Evolutionary conservation across 2,329 filamentous ascomycete genomes (phyloP).

Genomic region (Neospermospora avenae): DNA sequence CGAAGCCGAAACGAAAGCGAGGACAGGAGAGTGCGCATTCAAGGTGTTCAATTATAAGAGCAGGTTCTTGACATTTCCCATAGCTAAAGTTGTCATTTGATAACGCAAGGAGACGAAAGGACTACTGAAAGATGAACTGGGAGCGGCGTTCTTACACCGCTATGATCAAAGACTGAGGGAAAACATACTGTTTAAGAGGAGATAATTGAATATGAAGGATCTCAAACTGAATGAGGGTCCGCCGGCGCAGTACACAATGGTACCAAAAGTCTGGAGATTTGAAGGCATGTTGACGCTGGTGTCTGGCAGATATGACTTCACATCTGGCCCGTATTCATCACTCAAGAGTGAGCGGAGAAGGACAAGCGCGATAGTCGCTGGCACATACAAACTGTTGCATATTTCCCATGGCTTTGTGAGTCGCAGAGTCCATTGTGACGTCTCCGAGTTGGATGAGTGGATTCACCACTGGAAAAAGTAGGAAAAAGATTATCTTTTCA

Average conservation of each 20-base stretch:
- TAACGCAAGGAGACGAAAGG: slow-evolving; percentile 19
- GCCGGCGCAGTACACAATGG: slow-evolving; percentile 25
- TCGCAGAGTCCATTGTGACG: not conserved
- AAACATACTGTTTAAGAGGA: slow-evolving; percentile 17
- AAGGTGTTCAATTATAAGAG: slow-evolving; percentile 17
- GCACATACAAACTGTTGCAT: too few species aligned
- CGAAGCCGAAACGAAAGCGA: not conserved
- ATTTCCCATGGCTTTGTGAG: not conserved
- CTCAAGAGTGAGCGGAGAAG: slow-evolving; percentile 8
- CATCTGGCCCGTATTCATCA: slow-evolving; percentile 25
- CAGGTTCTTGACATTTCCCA: slow-evolving; percentile 9
- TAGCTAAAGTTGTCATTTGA: slow-evolving; percentile 7
- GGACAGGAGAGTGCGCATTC: slow-evolving; percentile 15
- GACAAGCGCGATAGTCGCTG: too few species aligned
- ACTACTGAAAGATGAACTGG: slow-evolving; percentile 12
- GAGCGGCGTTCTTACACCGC: slow-evolving; percentile 18
- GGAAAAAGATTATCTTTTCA: not conserved
- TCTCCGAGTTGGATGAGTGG: not conserved
- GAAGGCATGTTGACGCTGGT: not conserved
- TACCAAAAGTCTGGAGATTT: not conserved
- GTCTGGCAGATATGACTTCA: slow-evolving; percentile 19
- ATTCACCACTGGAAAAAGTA: not conserved
- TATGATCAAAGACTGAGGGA: slow-evolving; percentile 19
- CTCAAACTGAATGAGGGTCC: slow-evolving; percentile 16
- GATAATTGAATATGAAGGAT: slow-evolving; percentile 10